phyloP scores from a whole-genome alignment of 2,329 filamentous ascomycete genomes.

The Cercospora sp. region DNA sequence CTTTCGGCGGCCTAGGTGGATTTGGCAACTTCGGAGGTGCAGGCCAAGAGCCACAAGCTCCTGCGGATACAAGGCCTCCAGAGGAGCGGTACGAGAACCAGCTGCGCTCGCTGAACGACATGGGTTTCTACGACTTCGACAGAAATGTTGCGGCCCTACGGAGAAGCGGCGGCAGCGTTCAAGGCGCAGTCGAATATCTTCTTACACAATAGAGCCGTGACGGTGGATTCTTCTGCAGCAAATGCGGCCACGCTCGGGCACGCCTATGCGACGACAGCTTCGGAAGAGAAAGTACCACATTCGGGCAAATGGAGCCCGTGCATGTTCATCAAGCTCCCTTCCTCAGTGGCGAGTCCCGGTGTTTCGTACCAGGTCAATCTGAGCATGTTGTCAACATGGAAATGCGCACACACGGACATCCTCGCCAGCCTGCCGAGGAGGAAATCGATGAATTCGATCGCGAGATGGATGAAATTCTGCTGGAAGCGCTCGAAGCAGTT shows the following conservation, averaged over 20 bases:
- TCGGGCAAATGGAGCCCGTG: not conserved
- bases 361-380: not conserved
- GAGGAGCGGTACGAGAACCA: slow-evolving; percentile 93
- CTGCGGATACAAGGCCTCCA: slow-evolving; percentile 80
- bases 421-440: not conserved
- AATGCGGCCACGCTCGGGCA: not conserved
- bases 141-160: slow-evolving; percentile 84
- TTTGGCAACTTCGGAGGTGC: slow-evolving; percentile 33
- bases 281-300: not conserved
- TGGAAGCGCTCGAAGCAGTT: slow-evolving; percentile 8
- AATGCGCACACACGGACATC: not conserved
- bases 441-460: slow-evolving; percentile 9
- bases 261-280: not conserved
- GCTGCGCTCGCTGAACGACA: slow-evolving; percentile 90
- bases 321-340: not conserved
- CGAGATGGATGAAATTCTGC: slow-evolving; percentile 5
- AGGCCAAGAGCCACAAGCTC: slow-evolving; percentile 49
- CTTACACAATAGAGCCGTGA: slow-evolving; percentile 32
- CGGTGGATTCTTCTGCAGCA: not conserved
- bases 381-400: not conserved
- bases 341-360: not conserved
- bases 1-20: slow-evolving; percentile 45
- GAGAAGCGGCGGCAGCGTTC: slow-evolving; percentile 87
- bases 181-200: slow-evolving; percentile 82
- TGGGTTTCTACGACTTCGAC: slow-evolving; percentile 98